Conservation (phyloP, 768 basidiomycete genomes). For the Tylopilus intermedius region DNA sequence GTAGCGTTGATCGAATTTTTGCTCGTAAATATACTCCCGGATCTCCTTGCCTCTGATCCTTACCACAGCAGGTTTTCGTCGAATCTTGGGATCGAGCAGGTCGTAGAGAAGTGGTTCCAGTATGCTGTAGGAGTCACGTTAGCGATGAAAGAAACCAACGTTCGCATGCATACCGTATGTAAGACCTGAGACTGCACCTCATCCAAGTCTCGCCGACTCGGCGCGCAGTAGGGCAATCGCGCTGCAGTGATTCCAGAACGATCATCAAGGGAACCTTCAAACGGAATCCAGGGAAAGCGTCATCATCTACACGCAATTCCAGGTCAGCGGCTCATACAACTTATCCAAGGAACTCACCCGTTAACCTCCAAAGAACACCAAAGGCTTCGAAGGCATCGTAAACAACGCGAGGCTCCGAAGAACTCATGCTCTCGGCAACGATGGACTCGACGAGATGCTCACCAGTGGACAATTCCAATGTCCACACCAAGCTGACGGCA, state of each 20-base stretch:
- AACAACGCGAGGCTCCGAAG: slow-evolving; percentile 42
- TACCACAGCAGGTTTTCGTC: slow-evolving; percentile 42
- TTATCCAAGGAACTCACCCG: slow-evolving; percentile 46
- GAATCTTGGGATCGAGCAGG: slow-evolving; percentile 66
- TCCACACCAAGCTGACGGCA: slow-evolving; percentile 79
- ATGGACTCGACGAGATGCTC: slow-evolving; percentile 73
- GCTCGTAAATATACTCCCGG: slow-evolving; percentile 62
- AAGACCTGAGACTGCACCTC: slow-evolving; percentile 88
- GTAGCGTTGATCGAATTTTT: slow-evolving; percentile 72
- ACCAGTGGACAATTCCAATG: slow-evolving; percentile 52
- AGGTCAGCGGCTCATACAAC: slow-evolving; percentile 4
- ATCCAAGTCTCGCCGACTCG: slow-evolving; percentile 95
- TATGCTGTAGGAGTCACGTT: slow-evolving; percentile 45
- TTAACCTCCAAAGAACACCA: slow-evolving; percentile 87
- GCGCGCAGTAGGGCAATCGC: slow-evolving; percentile 65
- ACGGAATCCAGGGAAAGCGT: slow-evolving; percentile 70
- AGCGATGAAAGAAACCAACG: slow-evolving; percentile 1
- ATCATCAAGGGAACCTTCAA: slow-evolving; percentile 86
- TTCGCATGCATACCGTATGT: slow-evolving; percentile 57
- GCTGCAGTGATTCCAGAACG: slow-evolving; percentile 77
- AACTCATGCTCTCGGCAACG: slow-evolving; percentile 66
- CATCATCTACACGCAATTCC: slow-evolving; percentile 56
- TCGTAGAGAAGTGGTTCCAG: slow-evolving; percentile 84
- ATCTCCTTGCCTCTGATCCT: slow-evolving; percentile 65
- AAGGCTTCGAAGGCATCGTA: slow-evolving; percentile 78